Evolutionary conservation across 2,329 filamentous ascomycete genomes (phyloP), one percentile per base, ranked within the genome.

Genomic region (Lachnellula suecica): DNA sequence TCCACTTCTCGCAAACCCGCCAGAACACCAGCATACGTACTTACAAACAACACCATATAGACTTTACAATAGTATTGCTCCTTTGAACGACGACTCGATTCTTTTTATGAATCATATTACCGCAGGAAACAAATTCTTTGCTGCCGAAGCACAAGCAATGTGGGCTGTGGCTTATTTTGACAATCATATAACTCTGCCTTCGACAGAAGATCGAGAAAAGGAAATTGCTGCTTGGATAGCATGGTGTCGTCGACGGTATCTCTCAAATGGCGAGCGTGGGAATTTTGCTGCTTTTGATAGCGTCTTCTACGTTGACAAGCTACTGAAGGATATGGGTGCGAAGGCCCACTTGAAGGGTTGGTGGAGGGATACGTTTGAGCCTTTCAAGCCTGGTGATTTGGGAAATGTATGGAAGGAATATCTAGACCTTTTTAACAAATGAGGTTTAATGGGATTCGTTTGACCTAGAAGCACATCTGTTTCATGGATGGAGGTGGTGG

Each of bases 231-330:
- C 52, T 19, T 62, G 59, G 42, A 57, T 57, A 37, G 57, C 63
- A 4, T 66, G 60, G 59, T 64, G 61, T 40, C 59, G 60, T 46
- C 54, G 60, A 19, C 57, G 65, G 35, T 67, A 67, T 41, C 62
- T 64, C 2, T 62, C 54, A 10, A 63, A 61, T 41, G 64, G 64
- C 5, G 56, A 58, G 45, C 44, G 57, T 35, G 65, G 65, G 3
- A 56, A 63, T 35, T 63, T 59, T 47, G 56, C 63, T 43, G 54
- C 57, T 27, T 66, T 63, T 49, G 66, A 68, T 31, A 59, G 59
- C 23, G 51, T 65, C 34, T 57, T 56, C 2, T 67, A 67, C 46
- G 56, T 57, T 35, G 65, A 68, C 56, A 58, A 45, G 38, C 51
- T 66, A 11, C 53, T 68, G 10, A 51, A 54, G 9, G 66, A 67